Evolutionary conservation across 208 protist genomes (phyloP).

Genomic region (Wallacemonas sp.): DNA sequence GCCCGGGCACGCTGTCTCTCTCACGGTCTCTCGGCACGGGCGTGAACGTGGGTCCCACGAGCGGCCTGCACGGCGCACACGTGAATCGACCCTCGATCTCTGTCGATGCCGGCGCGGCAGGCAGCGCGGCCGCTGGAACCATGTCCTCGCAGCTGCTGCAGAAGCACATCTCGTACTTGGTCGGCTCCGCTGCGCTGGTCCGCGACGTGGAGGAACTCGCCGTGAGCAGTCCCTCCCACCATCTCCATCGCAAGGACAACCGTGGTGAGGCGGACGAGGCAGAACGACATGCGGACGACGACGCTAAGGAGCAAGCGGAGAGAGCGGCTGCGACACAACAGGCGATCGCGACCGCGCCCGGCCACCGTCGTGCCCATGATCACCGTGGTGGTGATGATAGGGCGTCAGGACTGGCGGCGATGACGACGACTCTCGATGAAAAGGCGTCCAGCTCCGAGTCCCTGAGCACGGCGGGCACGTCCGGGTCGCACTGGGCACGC

Average conservation of each 20-base stretch:
- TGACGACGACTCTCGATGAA: no score
- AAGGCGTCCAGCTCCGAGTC: no score
- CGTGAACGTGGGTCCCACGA: neutral
- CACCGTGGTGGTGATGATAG: no score
- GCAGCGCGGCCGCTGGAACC: neutral
- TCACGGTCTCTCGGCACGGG: constrained; percentile 2
- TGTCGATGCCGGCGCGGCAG: neutral
- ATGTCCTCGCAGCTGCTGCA: constrained; percentile 29
- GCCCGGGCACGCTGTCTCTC: neutral
- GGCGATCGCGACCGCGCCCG: no score
- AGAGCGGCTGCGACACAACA: no score
- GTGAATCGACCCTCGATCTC: neutral
- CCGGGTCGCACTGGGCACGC: neutral
- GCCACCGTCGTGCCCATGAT: no score
- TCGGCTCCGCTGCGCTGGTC: constrained; percentile 20
- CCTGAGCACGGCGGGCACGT: neutral
- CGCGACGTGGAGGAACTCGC: neutral
- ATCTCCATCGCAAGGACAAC: neutral
- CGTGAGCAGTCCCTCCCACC: neutral
- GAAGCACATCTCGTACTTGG: constrained; percentile 30
- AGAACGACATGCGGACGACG: neutral
- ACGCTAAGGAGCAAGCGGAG: no score
- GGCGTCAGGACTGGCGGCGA: no score
- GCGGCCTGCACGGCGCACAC: neutral
- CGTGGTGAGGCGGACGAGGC: neutral